Base-by-base conservation (phyloP, 495 filamentous ascomycete genomes). In the Massariosphaeria phaeospora region DNA sequence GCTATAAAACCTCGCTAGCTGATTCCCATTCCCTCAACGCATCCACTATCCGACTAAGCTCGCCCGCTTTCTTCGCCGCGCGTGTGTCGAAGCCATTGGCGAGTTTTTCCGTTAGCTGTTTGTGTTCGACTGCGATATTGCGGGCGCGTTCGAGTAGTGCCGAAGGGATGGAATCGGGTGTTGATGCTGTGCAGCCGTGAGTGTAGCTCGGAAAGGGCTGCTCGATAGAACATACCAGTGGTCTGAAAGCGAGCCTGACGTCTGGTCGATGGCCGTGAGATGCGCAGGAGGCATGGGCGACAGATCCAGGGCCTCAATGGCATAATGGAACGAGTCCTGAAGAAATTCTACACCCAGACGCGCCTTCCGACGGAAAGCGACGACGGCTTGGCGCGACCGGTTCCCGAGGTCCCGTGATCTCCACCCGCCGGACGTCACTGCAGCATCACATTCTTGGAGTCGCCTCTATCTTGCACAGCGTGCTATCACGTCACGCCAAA, bases 11-110 rank as follows among this genome's bases (percentile, higher is more conserved):
- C n/a, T 77, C 70, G 12, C 73, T 75, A 2, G 82, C 77, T 9
- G 74, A 67, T 31, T 88, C 79, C 67, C 82, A 93, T 67, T 89
- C 80, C 61, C 78, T 80, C 54, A 96, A 66, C 1, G 86, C 84
- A 21, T 71, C 67, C 27, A 81, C 77, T 8, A 95, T 78, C n/a
- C 75, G 70, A 25, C 80, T 76, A 34, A 94, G 70, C 66, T 95
- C 87, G 38, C 91, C 90, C 2, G 83, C 72, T 55, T 85, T 80
- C 71, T 87, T 93, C 3, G 89, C 88, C 3, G 78, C 73, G 55
- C 79, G 80, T 0, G 78, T 65, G 65, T 95, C 86, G 66, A 90
- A 98, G 46, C 78, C 73, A 31, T 76, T 68, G 36, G 72, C 66
- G 25, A 86, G 66, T 62, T 77, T 74, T 23, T 80, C 66, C 0